Conservation (phyloP, 768 basidiomycete genomes). For the Scleroderma bovista region DNA sequence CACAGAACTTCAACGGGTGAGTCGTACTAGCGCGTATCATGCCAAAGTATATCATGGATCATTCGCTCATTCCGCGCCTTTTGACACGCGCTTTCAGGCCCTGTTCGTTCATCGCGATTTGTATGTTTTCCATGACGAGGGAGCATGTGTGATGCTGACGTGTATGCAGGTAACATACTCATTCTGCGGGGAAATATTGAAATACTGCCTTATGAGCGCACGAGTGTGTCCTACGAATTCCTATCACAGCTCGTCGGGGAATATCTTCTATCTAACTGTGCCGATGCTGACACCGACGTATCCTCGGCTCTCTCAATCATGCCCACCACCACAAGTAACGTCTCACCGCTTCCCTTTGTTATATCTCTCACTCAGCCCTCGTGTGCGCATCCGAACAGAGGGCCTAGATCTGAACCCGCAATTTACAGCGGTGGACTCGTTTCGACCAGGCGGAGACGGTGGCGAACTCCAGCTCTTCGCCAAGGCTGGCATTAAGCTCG, state of each 20-base stretch:
- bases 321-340: conserved; percentile 70
- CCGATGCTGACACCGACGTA: conserved; percentile 38
- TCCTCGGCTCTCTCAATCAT: conserved; percentile 26
- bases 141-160: background rate
- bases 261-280: conserved; percentile 59
- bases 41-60: background rate
- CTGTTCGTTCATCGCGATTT: conserved; percentile 88
- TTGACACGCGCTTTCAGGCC: conserved; percentile 44
- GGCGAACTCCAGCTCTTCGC: conserved; percentile 84
- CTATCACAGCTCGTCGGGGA: conserved; percentile 81
- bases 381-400: conserved; percentile 37
- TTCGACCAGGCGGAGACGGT: conserved; percentile 56
- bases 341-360: conserved; percentile 7
- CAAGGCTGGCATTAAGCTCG: conserved; percentile 73
- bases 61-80: background rate
- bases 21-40: conserved; percentile 21
- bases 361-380: background rate
- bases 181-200: conserved; percentile 79
- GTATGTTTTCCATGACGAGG: conserved; percentile 34
- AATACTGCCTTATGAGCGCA: conserved; percentile 61
- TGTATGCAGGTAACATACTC: conserved; percentile 70
- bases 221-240: conserved; percentile 76
- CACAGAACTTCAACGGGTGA: conserved; percentile 81
- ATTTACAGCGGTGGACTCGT: conserved; percentile 65
- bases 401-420: conserved; percentile 88